Base-by-base conservation (phyloP, 768 basidiomycete genomes). In the Podaxis carcinomalis region DNA sequence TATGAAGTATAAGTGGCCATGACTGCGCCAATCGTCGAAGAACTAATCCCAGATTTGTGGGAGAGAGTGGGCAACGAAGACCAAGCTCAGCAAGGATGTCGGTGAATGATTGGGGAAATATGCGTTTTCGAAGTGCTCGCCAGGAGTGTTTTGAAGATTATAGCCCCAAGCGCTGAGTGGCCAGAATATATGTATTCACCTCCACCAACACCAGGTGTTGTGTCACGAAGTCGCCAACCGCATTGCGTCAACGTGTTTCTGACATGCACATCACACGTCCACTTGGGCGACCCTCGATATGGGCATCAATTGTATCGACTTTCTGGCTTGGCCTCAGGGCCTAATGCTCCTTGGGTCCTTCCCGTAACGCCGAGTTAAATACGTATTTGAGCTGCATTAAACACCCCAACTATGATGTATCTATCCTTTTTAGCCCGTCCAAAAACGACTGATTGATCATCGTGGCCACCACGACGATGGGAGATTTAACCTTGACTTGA, bases 231-330 rank as follows among this genome's bases (percentile, higher is more conserved):
- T 50, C 35, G 14, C 19, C 27, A 9, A 54, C 53, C 69, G 62
- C 72, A 65, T 69, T 73, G 73, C 62, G 64, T 64, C 66, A 67
- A 72, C 75, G 70, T 73, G 76, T 73, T 73, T 65, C 59, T 62
- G 76, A 74, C 65, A 74, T 71, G 63, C 68, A 64, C 65, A 68
- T 4, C 56, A 37, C 50, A 50, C 56, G 32, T 32, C 32, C 32
- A 36, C 52, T 62, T 19, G 54, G 28, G 47, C 53, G 56, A 57
- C 40, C 62, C 55, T 53, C 57, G 37, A n/a, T 36, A 37, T 58
- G 49, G 49, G 14, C 49, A 56, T 42, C 47, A 37, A 32, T 23
- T 14, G 35, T 28, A 14, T 19, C 16, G 42, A 5, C 49, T 19
- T 19, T 25, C 21, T 19, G 40, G 13, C 39, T 13, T 19, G 40